phyloP scores from a whole-genome alignment of 352 stramenopile genomes.

The Phytophthora ohioensis region DNA sequence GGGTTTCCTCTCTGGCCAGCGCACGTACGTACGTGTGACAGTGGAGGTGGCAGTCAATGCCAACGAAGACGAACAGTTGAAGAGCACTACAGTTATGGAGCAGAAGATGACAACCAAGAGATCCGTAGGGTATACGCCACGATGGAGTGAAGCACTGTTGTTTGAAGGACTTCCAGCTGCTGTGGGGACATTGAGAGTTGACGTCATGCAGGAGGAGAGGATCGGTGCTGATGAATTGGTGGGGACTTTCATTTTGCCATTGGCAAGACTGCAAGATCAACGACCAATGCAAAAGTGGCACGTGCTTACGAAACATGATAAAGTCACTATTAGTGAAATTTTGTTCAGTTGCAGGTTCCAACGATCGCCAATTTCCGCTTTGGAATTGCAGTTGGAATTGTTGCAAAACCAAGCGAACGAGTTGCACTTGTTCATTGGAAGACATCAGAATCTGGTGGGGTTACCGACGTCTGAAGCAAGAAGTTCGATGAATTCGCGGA shows the following conservation, averaged over 20 bases:
- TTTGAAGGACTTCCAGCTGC: slow-evolving; percentile 59
- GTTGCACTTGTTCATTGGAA: slow-evolving; percentile 60
- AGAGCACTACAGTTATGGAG: slow-evolving; percentile 36
- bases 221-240: slow-evolving; percentile 57
- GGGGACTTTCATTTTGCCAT: slow-evolving; percentile 48
- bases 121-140: slow-evolving; percentile 30
- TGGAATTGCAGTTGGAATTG: slow-evolving; percentile 64
- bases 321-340: slow-evolving; percentile 42
- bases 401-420: slow-evolving; percentile 72
- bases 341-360: slow-evolving; percentile 60
- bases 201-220: slow-evolving; percentile 73
- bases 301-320: slow-evolving; percentile 45
- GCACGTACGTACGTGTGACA: slow-evolving; percentile 60
- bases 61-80: slow-evolving; percentile 11
- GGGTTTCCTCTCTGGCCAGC: slow-evolving; percentile 58
- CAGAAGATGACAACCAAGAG: slow-evolving; percentile 52
- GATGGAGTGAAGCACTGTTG: slow-evolving; percentile 56
- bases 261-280: slow-evolving; percentile 62
- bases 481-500: slow-evolving; percentile 3
- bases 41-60: slow-evolving; percentile 38
- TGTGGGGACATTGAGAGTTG: slow-evolving; percentile 49
- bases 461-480: slow-evolving; percentile 12
- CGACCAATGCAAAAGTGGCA: slow-evolving; percentile 58
- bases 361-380: slow-evolving; percentile 57
- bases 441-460: slow-evolving; percentile 49